Base-by-base conservation (phyloP, 345 rosid genomes). In the Laguncularia racemosa region DNA sequence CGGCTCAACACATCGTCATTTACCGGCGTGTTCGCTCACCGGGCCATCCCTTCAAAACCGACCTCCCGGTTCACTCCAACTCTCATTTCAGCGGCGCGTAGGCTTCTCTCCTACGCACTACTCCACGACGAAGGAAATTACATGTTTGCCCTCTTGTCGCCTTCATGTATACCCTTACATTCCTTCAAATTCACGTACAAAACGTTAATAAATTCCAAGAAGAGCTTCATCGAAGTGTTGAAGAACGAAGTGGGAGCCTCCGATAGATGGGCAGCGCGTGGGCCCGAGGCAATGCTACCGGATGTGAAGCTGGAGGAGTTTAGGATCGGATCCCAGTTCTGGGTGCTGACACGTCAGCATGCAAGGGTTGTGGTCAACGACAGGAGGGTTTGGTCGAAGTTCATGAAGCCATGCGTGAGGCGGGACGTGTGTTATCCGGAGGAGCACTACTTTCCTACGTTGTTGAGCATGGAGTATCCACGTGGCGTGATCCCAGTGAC, bases 241-340 rank as follows among this genome's bases (percentile, higher is more conserved):
- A 51, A 57, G 16, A 62, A 77, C 62, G 91, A 87, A 79, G 63
- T 62, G 2, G 79, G 89, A 49, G 58, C 75, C 14, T 78, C 40
- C 60, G 91, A 66, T 13, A 60, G 97, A 44, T 91, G 96, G 93
- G 85, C 85, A 28, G 93, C 88, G 69, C 89, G 91, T 66, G 97
- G 96, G 1, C 16, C n/a, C 0, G 58, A 71, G 3, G 82, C 81
- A 65, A 91, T 91, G 96, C 64, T 83, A 0, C 89, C 96, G 64
- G 96, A 77, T 48, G 89, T 87, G 78, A 66, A 17, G 67, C 53
- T 87, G 0, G 87, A 77, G 54, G 89, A 85, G 19, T 90, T 90
- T 18, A 65, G 93, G 55, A 83, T 83, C 14, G 95, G 95, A 72
- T 90, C 95, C 45, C 95, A 90, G 83, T 87, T 87, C 23, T 87